Evolutionary conservation across 345 rosid species (phyloP).

Genomic region (Psidium friedrichsthalianum): DNA sequence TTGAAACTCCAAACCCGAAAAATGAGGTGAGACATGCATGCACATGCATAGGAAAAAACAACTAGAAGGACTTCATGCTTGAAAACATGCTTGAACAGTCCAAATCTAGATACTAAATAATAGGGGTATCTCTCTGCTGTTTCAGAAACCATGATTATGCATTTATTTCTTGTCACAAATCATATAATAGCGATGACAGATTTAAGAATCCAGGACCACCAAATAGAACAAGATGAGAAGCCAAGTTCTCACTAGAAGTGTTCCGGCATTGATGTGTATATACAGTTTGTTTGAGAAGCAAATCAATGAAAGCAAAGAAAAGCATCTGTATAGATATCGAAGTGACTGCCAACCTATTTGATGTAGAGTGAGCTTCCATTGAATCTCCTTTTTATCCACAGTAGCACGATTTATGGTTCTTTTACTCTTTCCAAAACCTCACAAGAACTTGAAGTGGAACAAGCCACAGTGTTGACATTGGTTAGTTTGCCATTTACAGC

Average conservation of each 20-base stretch:
- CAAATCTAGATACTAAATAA: not conserved
- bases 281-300: not conserved
- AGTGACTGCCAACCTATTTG: conserved; percentile 67
- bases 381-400: conserved; percentile 66
- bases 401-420: conserved; percentile 3
- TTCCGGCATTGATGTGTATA: not conserved
- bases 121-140: not conserved
- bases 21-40: not conserved
- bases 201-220: not conserved
- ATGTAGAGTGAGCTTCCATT: conserved; percentile 84
- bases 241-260: not conserved
- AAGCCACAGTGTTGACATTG: not conserved
- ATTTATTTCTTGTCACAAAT: not conserved
- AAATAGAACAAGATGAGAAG: not conserved
- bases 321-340: not conserved
- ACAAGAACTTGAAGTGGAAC: conserved; percentile 1
- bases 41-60: not conserved
- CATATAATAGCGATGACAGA: not conserved
- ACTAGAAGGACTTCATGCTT: not conserved
- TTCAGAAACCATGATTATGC: not conserved
- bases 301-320: not conserved
- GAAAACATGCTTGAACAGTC: not conserved
- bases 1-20: not conserved
- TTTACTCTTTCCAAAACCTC: conserved; percentile 19
- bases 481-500: not conserved